Percentiles rank a stretch among this genome's conserved stretches.
phyloP scores from a whole-genome alignment of 2,329 filamentous ascomycete species.

The Diaporthe caulivora region DNA sequence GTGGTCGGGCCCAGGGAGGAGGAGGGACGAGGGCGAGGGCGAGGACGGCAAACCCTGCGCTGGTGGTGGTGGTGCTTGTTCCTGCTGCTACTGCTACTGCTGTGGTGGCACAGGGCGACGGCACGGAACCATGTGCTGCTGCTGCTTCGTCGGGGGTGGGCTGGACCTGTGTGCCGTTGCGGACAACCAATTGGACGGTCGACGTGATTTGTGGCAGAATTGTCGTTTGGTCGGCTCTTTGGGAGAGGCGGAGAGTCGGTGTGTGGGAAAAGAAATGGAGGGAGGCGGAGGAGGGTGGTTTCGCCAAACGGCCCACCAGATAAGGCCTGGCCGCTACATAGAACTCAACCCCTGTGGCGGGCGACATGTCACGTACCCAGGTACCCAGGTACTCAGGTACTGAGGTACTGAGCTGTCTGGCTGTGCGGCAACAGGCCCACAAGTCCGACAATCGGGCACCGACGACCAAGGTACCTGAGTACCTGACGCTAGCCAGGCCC shows the following conservation, averaged over 20 bases:
- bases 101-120: neutral
- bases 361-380: neutral
- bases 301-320: slow-evolving; percentile 32
- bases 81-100: slow-evolving; percentile 16
- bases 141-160: slow-evolving; percentile 1
- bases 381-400: neutral
- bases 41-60: slow-evolving; percentile 28
- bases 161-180: slow-evolving; percentile 21
- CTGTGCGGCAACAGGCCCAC: slow-evolving; percentile 7
- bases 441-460: slow-evolving; percentile 17
- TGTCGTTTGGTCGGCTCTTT: neutral
- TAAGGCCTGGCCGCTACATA: slow-evolving; percentile 27
- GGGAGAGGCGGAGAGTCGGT: slow-evolving; percentile 37
- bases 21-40: neutral
- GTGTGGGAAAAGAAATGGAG: slow-evolving; percentile 35
- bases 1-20: slow-evolving; percentile 6
- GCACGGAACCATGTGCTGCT: slow-evolving; percentile 28
- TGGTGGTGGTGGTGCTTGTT: slow-evolving; percentile 27
- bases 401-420: too few relatives aligned
- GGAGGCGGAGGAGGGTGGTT: slow-evolving; percentile 34
- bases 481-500: slow-evolving; percentile 14
- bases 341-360: neutral
- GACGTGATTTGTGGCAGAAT: slow-evolving; percentile 28
- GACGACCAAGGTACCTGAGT: neutral
- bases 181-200: slow-evolving; percentile 14